Percentiles rank a stretch among this genome's conserved stretches.
Evolutionary conservation across 2,329 filamentous ascomycete genomes (phyloP).

Genomic region (Hypoxylon sp.): DNA sequence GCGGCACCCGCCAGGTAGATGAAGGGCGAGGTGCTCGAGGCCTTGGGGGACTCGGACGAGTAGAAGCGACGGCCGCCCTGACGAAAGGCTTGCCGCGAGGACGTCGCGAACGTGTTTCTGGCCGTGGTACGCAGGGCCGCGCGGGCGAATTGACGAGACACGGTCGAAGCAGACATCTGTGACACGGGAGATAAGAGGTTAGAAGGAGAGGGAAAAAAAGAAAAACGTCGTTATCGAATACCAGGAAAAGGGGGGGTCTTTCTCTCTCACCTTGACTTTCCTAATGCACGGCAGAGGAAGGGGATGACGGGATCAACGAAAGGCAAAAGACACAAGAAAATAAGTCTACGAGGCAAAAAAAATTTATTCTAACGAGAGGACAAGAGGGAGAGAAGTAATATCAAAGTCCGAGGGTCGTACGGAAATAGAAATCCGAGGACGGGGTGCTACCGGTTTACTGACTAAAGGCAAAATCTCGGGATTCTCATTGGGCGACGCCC

Average conservation of each 20-base stretch:
- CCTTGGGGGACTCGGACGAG: constrained; percentile 71
- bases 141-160: constrained; percentile 61
- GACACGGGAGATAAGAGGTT: constrained; percentile 12
- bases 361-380: not conserved
- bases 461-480: constrained; percentile 24
- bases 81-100: constrained; percentile 73
- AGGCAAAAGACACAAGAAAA: no score
- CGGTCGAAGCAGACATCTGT: constrained; percentile 57
- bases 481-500: constrained; percentile 24
- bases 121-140: constrained; percentile 66
- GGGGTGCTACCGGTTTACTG: constrained; percentile 8
- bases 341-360: not conserved
- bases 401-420: not conserved
- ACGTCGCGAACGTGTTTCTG: constrained; percentile 66
- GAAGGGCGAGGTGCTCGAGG: constrained; percentile 56
- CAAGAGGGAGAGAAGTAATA: constrained; percentile 5
- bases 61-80: constrained; percentile 80
- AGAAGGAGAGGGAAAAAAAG: constrained; percentile 2
- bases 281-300: constrained; percentile 28
- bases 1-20: constrained; percentile 67
- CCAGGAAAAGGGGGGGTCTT: constrained; percentile 1
- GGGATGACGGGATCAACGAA: constrained; percentile 5
- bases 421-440: constrained; percentile 30
- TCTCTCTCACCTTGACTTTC: constrained; percentile 27
- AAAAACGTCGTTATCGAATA: not conserved